A percentile compares a stretch with the other conserved stretches of the same genome.
These are phyloP conservation scores for Psidium friedrichsthalianum DNA, from an alignment of 345 rosid species.

Conservation along the genomic window DNA sequence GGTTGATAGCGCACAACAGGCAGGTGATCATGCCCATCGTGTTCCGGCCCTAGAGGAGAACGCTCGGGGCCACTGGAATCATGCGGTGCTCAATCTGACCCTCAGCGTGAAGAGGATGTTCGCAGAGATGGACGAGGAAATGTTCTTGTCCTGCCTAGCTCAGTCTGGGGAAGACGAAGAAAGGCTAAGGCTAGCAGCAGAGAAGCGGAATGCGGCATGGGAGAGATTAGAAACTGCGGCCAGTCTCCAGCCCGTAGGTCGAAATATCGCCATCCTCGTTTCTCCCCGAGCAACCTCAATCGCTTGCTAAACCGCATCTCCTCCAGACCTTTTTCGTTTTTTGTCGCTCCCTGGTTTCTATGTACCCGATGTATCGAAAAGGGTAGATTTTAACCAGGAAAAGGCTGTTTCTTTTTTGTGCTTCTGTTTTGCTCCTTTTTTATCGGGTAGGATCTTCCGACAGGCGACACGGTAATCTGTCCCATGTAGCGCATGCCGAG, in stretches of 20 bases:
- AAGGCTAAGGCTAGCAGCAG: conserved; percentile 25
- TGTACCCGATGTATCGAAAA: neutral
- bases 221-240: conserved; percentile 52
- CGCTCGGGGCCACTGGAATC: conserved; percentile 72
- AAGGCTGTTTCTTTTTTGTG: neutral
- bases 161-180: conserved; percentile 52
- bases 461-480: neutral
- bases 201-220: conserved; percentile 62
- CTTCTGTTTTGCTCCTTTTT: neutral
- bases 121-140: conserved; percentile 61
- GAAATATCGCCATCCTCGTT: conserved; percentile 53
- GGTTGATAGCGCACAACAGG: conserved; percentile 60
- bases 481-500: neutral
- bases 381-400: neutral
- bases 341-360: neutral
- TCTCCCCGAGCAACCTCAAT: conserved; percentile 1
- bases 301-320: neutral
- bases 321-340: neutral
- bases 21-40: conserved; percentile 53
- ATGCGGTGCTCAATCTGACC: conserved; percentile 58
- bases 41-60: conserved; percentile 70
- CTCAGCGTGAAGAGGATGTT: conserved; percentile 62
- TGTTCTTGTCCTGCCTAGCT: conserved; percentile 53
- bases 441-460: neutral
- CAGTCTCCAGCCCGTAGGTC: conserved; percentile 49